These are phyloP conservation scores for Hypoxylon crocopeplum DNA, from an alignment of 495 filamentous ascomycete species.

Conservation along the genomic window DNA sequence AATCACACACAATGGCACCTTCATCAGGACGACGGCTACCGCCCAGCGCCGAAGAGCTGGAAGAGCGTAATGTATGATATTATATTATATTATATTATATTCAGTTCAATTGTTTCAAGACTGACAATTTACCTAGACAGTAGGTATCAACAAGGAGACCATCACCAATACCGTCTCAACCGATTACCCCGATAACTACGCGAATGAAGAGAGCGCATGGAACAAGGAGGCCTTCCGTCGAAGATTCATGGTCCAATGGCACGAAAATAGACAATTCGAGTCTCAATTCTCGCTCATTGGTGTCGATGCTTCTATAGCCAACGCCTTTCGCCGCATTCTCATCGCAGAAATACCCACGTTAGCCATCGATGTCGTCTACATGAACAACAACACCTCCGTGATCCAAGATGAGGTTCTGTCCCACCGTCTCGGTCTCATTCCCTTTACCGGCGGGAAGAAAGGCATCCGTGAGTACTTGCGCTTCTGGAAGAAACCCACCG, in stretches of 20 bases:
- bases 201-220: slow-evolving; percentile 91
- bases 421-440: slow-evolving; percentile 86
- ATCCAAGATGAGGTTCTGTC: slow-evolving; percentile 97
- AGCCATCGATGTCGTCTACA: slow-evolving; percentile 90
- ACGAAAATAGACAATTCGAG: slow-evolving; percentile 76
- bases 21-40: slow-evolving; percentile 40
- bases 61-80: slow-evolving; percentile 49
- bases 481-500: slow-evolving; percentile 67
- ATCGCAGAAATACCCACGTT: slow-evolving; percentile 91
- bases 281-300: slow-evolving; percentile 89
- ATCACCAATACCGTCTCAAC: slow-evolving; percentile 86
- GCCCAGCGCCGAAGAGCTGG: slow-evolving; percentile 49
- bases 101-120: neutral
- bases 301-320: slow-evolving; percentile 90
- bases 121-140: slow-evolving; percentile 63
- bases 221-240: slow-evolving; percentile 74
- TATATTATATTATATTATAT: neutral
- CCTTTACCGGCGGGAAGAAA: slow-evolving; percentile 76
- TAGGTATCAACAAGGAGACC: slow-evolving; percentile 86
- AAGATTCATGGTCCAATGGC: slow-evolving; percentile 77
- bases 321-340: slow-evolving; percentile 96
- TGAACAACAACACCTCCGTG: slow-evolving; percentile 93
- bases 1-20: slow-evolving; percentile 48
- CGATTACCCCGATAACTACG: slow-evolving; percentile 89
- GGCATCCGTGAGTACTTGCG: slow-evolving; percentile 76